A percentile compares a stretch with the other conserved stretches of the same genome.
These are phyloP conservation scores for Phoma sp. DNA, from an alignment of 2,329 filamentous ascomycete species.

Conservation along the genomic window DNA sequence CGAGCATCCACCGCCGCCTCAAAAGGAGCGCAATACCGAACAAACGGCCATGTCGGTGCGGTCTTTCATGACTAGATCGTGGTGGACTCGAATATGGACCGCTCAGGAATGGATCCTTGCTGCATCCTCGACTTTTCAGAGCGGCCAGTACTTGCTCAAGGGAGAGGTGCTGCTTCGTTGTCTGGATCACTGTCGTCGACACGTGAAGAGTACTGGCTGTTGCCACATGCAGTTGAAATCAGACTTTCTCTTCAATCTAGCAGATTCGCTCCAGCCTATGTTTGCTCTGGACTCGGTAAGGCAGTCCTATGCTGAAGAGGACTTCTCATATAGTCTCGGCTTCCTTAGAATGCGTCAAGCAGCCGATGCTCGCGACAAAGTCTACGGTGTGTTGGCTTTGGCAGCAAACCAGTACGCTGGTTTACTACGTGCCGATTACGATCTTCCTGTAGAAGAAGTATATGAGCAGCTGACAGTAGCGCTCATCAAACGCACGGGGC, in stretches of 20 bases:
- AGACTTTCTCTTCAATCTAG: conserved; percentile 8
- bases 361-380: conserved; percentile 9
- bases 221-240: conserved; percentile 7
- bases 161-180: conserved; percentile 3
- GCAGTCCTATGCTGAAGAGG: not conserved
- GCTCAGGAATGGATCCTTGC: conserved; percentile 14
- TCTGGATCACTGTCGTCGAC: not conserved
- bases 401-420: not conserved
- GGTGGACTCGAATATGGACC: conserved; percentile 13
- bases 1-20: not conserved
- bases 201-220: conserved; percentile 4
- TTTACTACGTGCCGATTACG: conserved; percentile 5
- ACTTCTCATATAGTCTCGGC: conserved; percentile 9
- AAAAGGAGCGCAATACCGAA: not conserved
- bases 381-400: conserved; percentile 4
- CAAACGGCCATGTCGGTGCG: conserved; percentile 6
- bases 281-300: conserved; percentile 2
- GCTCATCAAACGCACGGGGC: conserved; percentile 2
- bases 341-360: conserved; percentile 5
- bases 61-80: conserved; percentile 2
- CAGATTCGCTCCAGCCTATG: conserved; percentile 7
- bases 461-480: conserved; percentile 9
- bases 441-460: not conserved
- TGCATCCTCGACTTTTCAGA: not conserved
- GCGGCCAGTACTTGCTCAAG: conserved; percentile 1